phyloP scores from a whole-genome alignment of 306 rosid species.

The Malus asiatica region DNA sequence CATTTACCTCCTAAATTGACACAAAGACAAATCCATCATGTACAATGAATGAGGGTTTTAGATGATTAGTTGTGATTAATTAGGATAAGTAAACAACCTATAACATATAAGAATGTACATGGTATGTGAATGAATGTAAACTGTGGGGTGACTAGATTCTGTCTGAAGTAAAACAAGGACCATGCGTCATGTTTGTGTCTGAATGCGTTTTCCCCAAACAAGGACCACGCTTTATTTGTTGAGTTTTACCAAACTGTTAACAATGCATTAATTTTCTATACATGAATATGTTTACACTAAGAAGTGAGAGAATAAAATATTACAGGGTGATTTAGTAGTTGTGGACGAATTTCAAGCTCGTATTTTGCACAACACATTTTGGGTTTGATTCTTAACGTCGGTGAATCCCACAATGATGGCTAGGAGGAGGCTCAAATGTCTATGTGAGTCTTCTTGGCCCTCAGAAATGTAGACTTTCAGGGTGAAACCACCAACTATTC shows the following conservation, averaged over 20 bases:
- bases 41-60: conserved; percentile 25
- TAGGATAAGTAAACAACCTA: conserved; percentile 6
- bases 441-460: too few relatives aligned
- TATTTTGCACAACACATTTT: too few relatives aligned
- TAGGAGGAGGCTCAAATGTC: too few relatives aligned
- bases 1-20: too few relatives aligned
- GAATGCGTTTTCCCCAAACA: background rate
- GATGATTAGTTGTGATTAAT: conserved; percentile 3
- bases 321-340: too few relatives aligned
- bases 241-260: background rate
- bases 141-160: conserved; percentile 24
- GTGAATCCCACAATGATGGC: too few relatives aligned
- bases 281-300: background rate
- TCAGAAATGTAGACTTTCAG: too few relatives aligned
- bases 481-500: too few relatives aligned
- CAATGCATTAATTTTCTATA: too few relatives aligned
- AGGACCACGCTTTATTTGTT: conserved; percentile 3
- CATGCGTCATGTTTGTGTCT: background rate
- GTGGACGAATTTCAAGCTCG: too few relatives aligned
- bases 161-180: conserved; percentile 10
- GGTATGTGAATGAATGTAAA: conserved; percentile 13
- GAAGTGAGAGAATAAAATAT: too few relatives aligned
- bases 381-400: too few relatives aligned
- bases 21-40: background rate
- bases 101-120: conserved; percentile 11